A percentile compares a stretch with the other conserved stretches of the same genome.
Conservation (phyloP, 2,329 filamentous ascomycete species). For the Elsinoe fawcettii region DNA sequence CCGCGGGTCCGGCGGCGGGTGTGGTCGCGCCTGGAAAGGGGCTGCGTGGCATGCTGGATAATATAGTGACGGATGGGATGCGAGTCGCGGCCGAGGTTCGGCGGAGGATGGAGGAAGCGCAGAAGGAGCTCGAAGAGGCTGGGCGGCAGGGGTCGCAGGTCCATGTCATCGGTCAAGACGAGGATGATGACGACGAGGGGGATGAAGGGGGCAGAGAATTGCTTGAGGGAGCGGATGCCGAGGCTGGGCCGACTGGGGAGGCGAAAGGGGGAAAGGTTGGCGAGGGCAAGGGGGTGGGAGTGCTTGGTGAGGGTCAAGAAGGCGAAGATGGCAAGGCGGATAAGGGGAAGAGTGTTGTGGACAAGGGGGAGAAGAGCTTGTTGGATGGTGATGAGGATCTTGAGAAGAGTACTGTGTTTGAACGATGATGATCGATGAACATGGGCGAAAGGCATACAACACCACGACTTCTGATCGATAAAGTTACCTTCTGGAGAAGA, state of each 20-base stretch:
- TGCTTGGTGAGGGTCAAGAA: constrained; percentile 13
- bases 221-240: constrained; percentile 44
- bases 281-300: neutral
- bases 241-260: constrained; percentile 28
- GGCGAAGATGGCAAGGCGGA: constrained; percentile 4
- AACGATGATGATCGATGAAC: constrained; percentile 23
- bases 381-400: constrained; percentile 24
- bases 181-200: constrained; percentile 61
- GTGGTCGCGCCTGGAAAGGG: constrained; percentile 63
- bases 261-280: neutral
- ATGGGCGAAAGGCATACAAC: neutral
- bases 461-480: no score
- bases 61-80: constrained; percentile 96
- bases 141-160: constrained; percentile 47
- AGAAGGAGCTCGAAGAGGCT: constrained; percentile 81
- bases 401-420: constrained; percentile 33
- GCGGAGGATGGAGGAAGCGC: constrained; percentile 89
- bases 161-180: constrained; percentile 41
- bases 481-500: neutral
- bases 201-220: constrained; percentile 55
- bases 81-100: constrained; percentile 88
- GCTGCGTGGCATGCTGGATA: constrained; percentile 85
- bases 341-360: constrained; percentile 17
- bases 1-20: constrained; percentile 36
- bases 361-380: constrained; percentile 23